Evolutionary conservation across 2,329 filamentous ascomycete genomes (phyloP), one percentile per base, ranked within the genome.

Genomic region (Colletotrichum sp.): DNA sequence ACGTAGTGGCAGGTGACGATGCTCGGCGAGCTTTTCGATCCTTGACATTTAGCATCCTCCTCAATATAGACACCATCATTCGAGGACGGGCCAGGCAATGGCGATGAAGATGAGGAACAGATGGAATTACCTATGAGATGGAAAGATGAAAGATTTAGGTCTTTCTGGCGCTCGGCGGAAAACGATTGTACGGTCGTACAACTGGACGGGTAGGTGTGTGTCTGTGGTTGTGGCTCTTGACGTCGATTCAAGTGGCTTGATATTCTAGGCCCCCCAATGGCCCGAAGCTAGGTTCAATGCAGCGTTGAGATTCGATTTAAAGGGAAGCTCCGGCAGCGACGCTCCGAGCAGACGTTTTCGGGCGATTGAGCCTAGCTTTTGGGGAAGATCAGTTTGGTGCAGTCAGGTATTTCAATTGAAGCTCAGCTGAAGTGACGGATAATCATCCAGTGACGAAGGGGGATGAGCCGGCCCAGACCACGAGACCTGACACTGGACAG

Each of bases 201-300:
- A 30, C 18, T 65, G 48, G 58, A 61, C 25, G 70, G 48, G 66
- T 22, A 36, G 43, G 43, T 66, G 39, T n/a, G 28, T 25, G 39
- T 27, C 22, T 25, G 43, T 30, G 55, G 16, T n/a, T 72, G 68
- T 72, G 61, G 39, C 69, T 67, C 73, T 66, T n/a, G 56, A 72
- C 34, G 16, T 62, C 69, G 62, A 73, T 66, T 66, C 48, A 43
- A 36, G 62, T 67, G 55, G 72, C 72, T 75, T 72, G 72, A 52
- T 62, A 61, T 67, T 61, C 34, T 25, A 62, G 48, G 22, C 18
- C 62, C 27, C 18, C 12, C 67, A 28, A 34, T 56, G 67, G 58
- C 43, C 32, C 25, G n/a, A 12, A 43, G 61, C 61, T 52, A 72
- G 61, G 52, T 66, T 61, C 36, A 25, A 43, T 32, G 10, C 34